Evolutionary conservation across 345 rosid species (phyloP), one percentile per base, ranked within the genome.

Genomic region (Acer campestre): DNA sequence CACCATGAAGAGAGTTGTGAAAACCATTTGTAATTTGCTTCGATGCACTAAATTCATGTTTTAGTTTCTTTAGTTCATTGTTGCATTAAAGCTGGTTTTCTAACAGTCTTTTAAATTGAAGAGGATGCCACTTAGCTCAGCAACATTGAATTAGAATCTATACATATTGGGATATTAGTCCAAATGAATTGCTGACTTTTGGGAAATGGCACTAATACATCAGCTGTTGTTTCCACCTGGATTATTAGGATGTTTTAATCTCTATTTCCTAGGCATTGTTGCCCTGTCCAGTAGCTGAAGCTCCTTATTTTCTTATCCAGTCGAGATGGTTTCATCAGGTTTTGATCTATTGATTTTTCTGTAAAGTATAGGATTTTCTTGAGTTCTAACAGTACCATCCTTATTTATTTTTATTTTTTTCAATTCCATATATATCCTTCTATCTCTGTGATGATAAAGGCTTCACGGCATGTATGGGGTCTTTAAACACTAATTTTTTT

Each of bases 321-420:
- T 22, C 14, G 35, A 75, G 78, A 74, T 49, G 62, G 17, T 51
- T 65, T 49, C 49, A 31, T 49, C 46, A 4, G 40, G n/a, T 64
- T 14, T 31, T n/a, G 11, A 65, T 49, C 25, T 48, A 18, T 74
- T 74, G 71, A 13, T 46, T 22, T 46, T 63, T 3, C 44, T 17
- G 27, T 48, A 2, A 13, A 46, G 8, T 2, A 63, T 27, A 12
- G n/a, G n/a, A 13, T 9, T 18, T 59, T 22, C 12, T 59, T 61
- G 76, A 10, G 35, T 74, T 74, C 38, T 63, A 16, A 64, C 23
- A 17, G 46, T 63, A 63, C 7, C 46, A 27, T 3, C 59, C 3
- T 11, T 16, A 31, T 18, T 18, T 25, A 18, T 25, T 29, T 31
- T 9, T 38, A 17, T 16, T 29, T 25, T n/a, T 51, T 9, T 23